Evolutionary conservation across 176 grass and related monocot species (phyloP), one percentile per base, ranked within the genome.

Genomic region (Pharus latifolius): DNA sequence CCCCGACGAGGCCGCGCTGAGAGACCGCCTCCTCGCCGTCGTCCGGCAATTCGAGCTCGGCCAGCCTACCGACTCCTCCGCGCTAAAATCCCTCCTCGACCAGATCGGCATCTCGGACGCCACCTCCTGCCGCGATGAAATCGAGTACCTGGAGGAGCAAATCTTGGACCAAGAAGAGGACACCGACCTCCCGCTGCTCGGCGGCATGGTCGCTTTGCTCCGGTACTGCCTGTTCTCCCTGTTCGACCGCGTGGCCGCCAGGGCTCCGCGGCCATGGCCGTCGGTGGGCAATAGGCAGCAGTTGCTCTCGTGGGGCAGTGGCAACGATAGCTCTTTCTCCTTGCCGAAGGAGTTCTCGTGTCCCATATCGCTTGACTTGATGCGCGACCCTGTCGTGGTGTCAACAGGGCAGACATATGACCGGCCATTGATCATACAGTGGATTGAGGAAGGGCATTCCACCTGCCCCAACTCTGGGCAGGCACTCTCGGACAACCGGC

Each of bases 271-370:
- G 57, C 55, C 55, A 27, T 83, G 56, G 66, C 78, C 50, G 49
- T 67, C 67, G 10, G 19, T 31, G n/a, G 58, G 74, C 13, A 49
- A 77, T 45, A 74, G 70, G 72, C 66, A 92, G 63, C 55, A 78
- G 56, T 44, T 90, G 44, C 86, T 85, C 11, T 84, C 78, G 4
- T 78, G 67, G 84, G 78, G 81, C 56, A 44, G 75, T 44, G 75
- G 85, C 18, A 83, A 85, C 33, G 84, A 88, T 56, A 91, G 69
- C 60, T 95, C 87, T 29, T 82, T 99, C n/a, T 72, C 48, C 10
- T 75, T 95, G 43, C 96, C 87, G 7, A 99, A 91, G 73, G 96
- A 99, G 70, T 99, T 99, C 49, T 95, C 87, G 17, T 99, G 96
- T 68, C 90, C 96, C 25, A 95, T 99, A 77, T 95, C 87, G 1